Evolutionary conservation across 768 basidiomycete genomes (phyloP).

Genomic region (Piloderma croceum): DNA sequence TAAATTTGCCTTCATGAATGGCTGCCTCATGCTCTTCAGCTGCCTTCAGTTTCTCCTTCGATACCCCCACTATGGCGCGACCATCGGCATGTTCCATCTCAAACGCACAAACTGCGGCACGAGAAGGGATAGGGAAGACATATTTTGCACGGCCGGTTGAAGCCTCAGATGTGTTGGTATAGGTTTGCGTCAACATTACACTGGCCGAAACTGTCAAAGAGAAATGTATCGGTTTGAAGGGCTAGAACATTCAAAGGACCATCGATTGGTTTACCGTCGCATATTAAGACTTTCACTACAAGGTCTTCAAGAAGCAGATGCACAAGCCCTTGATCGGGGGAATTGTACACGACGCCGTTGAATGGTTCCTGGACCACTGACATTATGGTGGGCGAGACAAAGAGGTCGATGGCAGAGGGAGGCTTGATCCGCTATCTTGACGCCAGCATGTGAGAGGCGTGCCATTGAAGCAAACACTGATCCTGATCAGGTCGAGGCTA

Average conservation of each 20-base stretch:
- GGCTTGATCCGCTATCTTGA: no score
- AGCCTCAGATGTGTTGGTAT: slow-evolving; percentile 30
- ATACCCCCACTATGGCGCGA: slow-evolving; percentile 37
- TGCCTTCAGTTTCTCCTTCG: slow-evolving; percentile 45
- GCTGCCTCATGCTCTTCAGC: slow-evolving; percentile 36
- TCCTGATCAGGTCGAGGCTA: no score
- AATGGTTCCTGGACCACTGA: no score
- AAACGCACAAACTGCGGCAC: slow-evolving; percentile 51
- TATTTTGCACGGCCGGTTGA: slow-evolving; percentile 46
- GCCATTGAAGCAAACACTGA: no score
- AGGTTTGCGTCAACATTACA: slow-evolving; percentile 36
- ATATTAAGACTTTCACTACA: slow-evolving; percentile 32
- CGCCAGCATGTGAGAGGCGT: no score
- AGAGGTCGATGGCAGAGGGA: no score
- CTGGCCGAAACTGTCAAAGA: slow-evolving; percentile 36
- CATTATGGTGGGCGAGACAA: no score
- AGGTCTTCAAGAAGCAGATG: slow-evolving; percentile 40
- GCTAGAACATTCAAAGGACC: not conserved
- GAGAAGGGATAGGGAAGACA: slow-evolving; percentile 53
- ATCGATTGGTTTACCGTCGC: slow-evolving; percentile 34
- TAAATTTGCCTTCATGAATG: slow-evolving; percentile 30
- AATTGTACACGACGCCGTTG: slow-evolving; percentile 28
- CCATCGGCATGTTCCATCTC: slow-evolving; percentile 42
- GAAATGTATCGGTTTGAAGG: slow-evolving; percentile 1
- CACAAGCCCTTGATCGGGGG: slow-evolving; percentile 17